Conservation (phyloP, 2,329 filamentous ascomycete genomes). For the Metarhizium rileyi region DNA sequence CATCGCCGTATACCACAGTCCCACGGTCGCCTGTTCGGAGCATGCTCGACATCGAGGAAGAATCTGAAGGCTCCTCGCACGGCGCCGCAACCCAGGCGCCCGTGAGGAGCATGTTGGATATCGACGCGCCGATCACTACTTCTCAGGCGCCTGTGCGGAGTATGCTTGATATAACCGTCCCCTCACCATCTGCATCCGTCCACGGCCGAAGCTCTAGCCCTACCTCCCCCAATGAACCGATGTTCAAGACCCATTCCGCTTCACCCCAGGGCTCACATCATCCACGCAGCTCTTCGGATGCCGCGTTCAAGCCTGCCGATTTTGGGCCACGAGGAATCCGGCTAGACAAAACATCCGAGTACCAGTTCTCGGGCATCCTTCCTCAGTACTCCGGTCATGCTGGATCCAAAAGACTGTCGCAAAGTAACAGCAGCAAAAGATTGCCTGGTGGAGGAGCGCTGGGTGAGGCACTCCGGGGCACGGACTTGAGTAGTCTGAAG, state of each 20-base stretch:
- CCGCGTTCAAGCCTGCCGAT: constrained; percentile 34
- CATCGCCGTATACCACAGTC: constrained; percentile 43
- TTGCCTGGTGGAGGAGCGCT: constrained; percentile 29
- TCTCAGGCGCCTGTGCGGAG: constrained; percentile 34
- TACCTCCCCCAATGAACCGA: constrained; percentile 19
- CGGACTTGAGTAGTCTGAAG: constrained; percentile 39
- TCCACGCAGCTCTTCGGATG: constrained; percentile 48
- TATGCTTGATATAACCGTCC: constrained; percentile 40
- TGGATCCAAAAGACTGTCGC: constrained; percentile 25
- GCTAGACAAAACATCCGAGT: constrained; percentile 39
- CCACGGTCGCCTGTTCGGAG: constrained; percentile 60
- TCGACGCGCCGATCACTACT: constrained; percentile 34
- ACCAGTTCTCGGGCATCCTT: constrained; percentile 52
- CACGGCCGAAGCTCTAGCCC: constrained; percentile 24
- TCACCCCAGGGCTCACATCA: constrained; percentile 18
- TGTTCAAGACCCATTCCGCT: constrained; percentile 14
- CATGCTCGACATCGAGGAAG: constrained; percentile 51
- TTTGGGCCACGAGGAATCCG: constrained; percentile 28
- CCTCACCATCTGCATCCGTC: constrained; percentile 19
- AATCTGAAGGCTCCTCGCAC: constrained; percentile 12
- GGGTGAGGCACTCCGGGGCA: constrained; percentile 43
- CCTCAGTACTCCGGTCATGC: constrained; percentile 38
- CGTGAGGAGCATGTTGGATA: constrained; percentile 57
- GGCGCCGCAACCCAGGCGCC: constrained; percentile 36
- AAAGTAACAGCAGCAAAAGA: constrained; percentile 18